These are phyloP conservation scores for Dictyophora rubrovolvata DNA, from an alignment of 768 basidiomycete species.

Conservation along the genomic window DNA sequence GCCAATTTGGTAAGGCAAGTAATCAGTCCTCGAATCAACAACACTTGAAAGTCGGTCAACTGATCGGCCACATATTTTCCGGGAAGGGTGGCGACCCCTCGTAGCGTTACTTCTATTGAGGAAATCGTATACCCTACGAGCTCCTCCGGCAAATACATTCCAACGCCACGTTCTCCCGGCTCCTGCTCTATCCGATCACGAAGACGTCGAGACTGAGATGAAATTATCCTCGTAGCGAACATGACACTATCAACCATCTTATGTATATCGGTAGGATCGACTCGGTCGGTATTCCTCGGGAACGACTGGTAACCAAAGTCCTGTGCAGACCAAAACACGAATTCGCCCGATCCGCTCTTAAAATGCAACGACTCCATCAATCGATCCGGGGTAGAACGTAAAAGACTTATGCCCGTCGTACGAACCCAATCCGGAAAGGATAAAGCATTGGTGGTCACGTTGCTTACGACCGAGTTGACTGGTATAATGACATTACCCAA, in stretches of 20 bases:
- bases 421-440: slow-evolving; percentile 88
- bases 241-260: slow-evolving; percentile 87
- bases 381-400: slow-evolving; percentile 73
- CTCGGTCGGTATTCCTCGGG: slow-evolving; percentile 39
- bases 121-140: slow-evolving; percentile 82
- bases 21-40: slow-evolving; percentile 70
- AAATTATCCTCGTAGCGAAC: slow-evolving; percentile 65
- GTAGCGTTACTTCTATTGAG: slow-evolving; percentile 67
- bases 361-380: slow-evolving; percentile 64
- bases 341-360: slow-evolving; percentile 75
- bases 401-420: slow-evolving; percentile 76
- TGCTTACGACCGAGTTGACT: slow-evolving; percentile 43
- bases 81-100: slow-evolving; percentile 44
- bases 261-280: slow-evolving; percentile 46
- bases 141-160: slow-evolving; percentile 88
- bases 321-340: slow-evolving; percentile 82
- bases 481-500: slow-evolving; percentile 92
- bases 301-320: slow-evolving; percentile 57
- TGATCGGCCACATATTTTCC: slow-evolving; percentile 57
- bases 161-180: slow-evolving; percentile 62
- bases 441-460: slow-evolving; percentile 25
- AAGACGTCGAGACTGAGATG: slow-evolving; percentile 76
- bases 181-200: slow-evolving; percentile 70
- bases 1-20: slow-evolving; percentile 58
- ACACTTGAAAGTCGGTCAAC: slow-evolving; percentile 64